A percentile compares a stretch with the other conserved stretches of the same genome.
Conservation (phyloP, 441 rosid species). For the Arabidopsis lyrata region DNA sequence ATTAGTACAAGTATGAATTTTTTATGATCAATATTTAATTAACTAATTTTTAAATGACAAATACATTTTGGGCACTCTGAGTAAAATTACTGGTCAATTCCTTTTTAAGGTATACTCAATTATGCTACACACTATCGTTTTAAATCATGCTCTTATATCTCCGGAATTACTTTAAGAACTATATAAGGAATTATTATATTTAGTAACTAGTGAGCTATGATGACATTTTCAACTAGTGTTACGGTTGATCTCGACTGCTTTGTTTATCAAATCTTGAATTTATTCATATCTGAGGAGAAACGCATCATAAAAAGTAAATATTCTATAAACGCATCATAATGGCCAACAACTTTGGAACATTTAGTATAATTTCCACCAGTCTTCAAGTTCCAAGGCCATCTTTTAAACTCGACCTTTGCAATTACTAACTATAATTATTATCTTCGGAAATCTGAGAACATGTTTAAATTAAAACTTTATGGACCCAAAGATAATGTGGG, state of each 20-base stretch:
- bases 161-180: constrained; percentile 30
- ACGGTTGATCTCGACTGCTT: constrained; percentile 31
- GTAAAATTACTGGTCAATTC: constrained; percentile 14
- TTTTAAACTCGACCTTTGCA: constrained; percentile 33
- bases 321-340: neutral
- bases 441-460: constrained; percentile 20
- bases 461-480: constrained; percentile 23
- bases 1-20: neutral
- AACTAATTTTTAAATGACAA: constrained; percentile 19
- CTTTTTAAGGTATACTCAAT: constrained; percentile 32
- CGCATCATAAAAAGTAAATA: neutral
- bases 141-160: constrained; percentile 31
- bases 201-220: constrained; percentile 34
- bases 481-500: constrained; percentile 43
- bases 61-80: constrained; percentile 17
- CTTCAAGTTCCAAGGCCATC: constrained; percentile 45
- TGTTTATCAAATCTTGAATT: constrained; percentile 9
- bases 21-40: neutral
- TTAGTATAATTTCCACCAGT: constrained; percentile 40
- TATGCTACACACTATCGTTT: constrained; percentile 43
- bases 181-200: constrained; percentile 33
- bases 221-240: constrained; percentile 41
- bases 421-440: constrained; percentile 27
- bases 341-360: constrained; percentile 39
- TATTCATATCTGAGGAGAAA: neutral